These are phyloP conservation scores for Austropuccinia psidii DNA, from an alignment of 1,284 basidiomycete genomes.

Conservation along the genomic window DNA sequence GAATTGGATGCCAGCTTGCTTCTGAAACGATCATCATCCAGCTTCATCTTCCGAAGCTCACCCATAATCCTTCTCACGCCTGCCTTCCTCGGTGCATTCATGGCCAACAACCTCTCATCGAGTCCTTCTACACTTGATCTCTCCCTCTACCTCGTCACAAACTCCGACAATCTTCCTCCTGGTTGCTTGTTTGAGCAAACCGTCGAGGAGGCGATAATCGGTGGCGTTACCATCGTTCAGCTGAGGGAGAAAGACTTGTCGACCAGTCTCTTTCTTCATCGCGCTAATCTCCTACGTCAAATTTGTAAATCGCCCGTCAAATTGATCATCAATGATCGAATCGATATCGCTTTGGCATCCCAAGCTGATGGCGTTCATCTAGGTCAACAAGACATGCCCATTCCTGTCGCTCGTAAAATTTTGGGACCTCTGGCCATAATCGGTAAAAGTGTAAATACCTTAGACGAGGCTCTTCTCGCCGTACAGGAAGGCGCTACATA, in stretches of 20 bases:
- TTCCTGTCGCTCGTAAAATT: conserved; percentile 60
- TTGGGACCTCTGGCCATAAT: conserved; percentile 67
- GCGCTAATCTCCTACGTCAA: conserved; percentile 2
- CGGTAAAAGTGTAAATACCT: conserved; percentile 69
- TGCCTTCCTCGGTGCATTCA: too few relatives aligned
- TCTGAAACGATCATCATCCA: too few relatives aligned
- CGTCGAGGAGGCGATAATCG: conserved; percentile 16
- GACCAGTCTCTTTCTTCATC: conserved; percentile 17
- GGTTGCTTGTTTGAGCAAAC: conserved; percentile 14
- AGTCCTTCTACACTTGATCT: conserved; percentile 18
- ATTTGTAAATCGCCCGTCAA: conserved; percentile 53
- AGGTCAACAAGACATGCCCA: conserved; percentile 81
- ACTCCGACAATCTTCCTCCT: conserved; percentile 12
- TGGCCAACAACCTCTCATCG: too few relatives aligned
- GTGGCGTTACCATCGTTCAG: conserved; percentile 28
- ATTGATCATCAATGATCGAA: conserved; percentile 81
- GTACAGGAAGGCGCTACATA: conserved; percentile 63
- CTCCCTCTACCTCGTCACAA: conserved; percentile 30
- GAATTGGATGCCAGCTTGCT: too few relatives aligned
- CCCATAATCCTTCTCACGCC: too few relatives aligned
- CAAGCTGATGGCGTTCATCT: conserved; percentile 68
- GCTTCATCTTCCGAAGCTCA: too few relatives aligned
- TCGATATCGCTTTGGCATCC: conserved; percentile 75
- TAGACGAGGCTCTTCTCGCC: conserved; percentile 56
- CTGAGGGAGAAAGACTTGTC: conserved; percentile 26